These are phyloP conservation scores for Tricharina praecox DNA, from an alignment of 495 filamentous ascomycete species.

Conservation along the genomic window DNA sequence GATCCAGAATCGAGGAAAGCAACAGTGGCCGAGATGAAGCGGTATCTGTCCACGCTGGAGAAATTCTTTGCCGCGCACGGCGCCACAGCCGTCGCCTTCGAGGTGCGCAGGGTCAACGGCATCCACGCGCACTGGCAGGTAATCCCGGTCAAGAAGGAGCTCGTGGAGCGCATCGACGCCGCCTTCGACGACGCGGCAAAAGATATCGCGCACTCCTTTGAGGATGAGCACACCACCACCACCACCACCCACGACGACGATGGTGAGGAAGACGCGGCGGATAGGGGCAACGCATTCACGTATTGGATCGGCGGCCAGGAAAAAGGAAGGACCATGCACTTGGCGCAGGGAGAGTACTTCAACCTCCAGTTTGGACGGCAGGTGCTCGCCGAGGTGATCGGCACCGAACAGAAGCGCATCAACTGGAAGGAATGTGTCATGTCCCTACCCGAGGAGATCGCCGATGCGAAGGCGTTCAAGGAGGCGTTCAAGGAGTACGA, in stretches of 20 bases:
- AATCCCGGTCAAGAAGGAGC: constrained; percentile 50
- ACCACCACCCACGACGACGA: too few species aligned
- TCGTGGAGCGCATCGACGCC: constrained; percentile 32
- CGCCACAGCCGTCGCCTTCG: constrained; percentile 72
- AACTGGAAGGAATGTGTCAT: constrained; percentile 75
- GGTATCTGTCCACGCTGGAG: constrained; percentile 56
- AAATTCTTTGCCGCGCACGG: constrained; percentile 43
- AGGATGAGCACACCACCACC: constrained; percentile 27
- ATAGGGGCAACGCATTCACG: constrained; percentile 73
- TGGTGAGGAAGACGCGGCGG: constrained; percentile 31
- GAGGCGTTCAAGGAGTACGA: constrained; percentile 73
- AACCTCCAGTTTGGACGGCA: constrained; percentile 49
- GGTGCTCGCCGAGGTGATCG: constrained; percentile 76
- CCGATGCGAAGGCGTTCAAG: constrained; percentile 67
- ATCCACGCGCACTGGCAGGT: constrained; percentile 94
- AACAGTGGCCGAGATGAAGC: constrained; percentile 61
- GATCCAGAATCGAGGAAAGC: constrained; percentile 37
- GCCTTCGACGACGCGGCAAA: constrained; percentile 19
- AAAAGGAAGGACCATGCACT: constrained; percentile 10
- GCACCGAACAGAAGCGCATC: constrained; percentile 37
- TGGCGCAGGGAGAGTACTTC: constrained; percentile 36
- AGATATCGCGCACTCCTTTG: not conserved
- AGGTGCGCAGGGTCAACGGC: constrained; percentile 58
- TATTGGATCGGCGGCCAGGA: constrained; percentile 54
- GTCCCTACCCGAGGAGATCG: constrained; percentile 54